Conservation (phyloP, 495 filamentous ascomycete genomes). For the Penicillium soppii region DNA sequence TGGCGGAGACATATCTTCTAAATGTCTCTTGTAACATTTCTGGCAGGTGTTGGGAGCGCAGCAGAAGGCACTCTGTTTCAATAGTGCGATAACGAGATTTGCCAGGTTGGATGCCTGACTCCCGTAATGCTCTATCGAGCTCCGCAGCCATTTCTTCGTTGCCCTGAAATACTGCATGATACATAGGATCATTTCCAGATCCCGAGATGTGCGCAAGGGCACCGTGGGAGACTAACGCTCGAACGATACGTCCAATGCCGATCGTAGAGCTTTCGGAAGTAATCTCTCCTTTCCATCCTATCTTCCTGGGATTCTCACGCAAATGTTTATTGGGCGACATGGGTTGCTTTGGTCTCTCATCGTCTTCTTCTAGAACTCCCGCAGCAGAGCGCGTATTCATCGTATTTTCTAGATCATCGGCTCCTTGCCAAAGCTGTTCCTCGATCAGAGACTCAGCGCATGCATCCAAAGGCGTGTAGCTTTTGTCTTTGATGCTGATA, state of each 20-base stretch:
- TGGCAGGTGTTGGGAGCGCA: conserved; percentile 12
- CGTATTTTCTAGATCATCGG: conserved; percentile 5
- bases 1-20: conserved; percentile 1
- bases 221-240: conserved; percentile 1
- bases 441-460: conserved; percentile 13
- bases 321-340: background rate
- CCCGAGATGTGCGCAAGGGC: background rate
- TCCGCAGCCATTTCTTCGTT: conserved; percentile 18
- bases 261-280: conserved; percentile 9
- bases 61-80: background rate
- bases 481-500: conserved; percentile 11
- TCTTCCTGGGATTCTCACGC: background rate
- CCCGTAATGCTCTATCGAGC: conserved; percentile 1
- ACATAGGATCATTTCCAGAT: background rate
- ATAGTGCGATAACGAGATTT: too few relatives aligned
- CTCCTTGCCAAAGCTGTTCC: conserved; percentile 7
- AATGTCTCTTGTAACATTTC: conserved; percentile 2
- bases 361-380: conserved; percentile 1
- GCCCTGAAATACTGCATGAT: background rate
- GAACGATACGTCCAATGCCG: conserved; percentile 4
- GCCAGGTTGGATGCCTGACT: too few relatives aligned
- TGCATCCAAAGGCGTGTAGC: conserved; percentile 3
- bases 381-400: conserved; percentile 3
- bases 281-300: conserved; percentile 16
- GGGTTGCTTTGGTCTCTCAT: background rate